Base-by-base conservation (phyloP, 2,329 filamentous ascomycete species). In the Trematosphaeria pertusa region DNA sequence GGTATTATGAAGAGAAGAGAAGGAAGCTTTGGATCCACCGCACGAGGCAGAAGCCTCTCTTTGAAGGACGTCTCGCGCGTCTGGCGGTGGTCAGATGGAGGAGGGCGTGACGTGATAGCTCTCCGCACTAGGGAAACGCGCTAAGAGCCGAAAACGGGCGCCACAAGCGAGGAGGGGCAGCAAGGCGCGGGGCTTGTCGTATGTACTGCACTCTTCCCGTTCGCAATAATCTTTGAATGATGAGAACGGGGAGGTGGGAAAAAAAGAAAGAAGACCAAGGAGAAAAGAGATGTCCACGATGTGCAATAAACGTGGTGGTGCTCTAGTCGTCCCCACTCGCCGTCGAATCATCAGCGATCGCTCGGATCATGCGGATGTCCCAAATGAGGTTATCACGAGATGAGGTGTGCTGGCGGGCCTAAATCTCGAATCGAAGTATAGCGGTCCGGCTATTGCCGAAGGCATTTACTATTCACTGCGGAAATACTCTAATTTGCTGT, bases 71-170 rank as follows among this genome's bases (percentile, higher is more conserved):
- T 30, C 37, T 42, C 35, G 37, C 40, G 42, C 49, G 37, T 28
- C 37, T 32, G 51, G 28, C 17, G 3, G 24, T 8, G 24, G 18
- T 15, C 22, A 15, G 40, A 28, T 39, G 41, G 46, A 38, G 30
- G 45, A 33, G 39, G 43, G 43, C 48, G 57, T 65, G 62, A 63
- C 61, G 59, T 56, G 52, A 47, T 26, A 7, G 20, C 9, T 34
- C 32, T 34, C 28, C 32, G 37, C 53, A 48, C 45, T 37, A 36
- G 37, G 21, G 47, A 35, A 43, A 47, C 35, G 55, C 48, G 50
- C 59, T 59, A 61, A 53, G 46, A 15, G 35, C 30, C 56, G 56
- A 58, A 61, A 58, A 52, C 38, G 45, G 49, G 47, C 51, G 61
- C 61, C 59, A 59, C 62, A 64, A 48, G 51, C 56, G 57, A 52